Percentiles rank a stretch among this genome's conserved stretches.
These are phyloP conservation scores for Euphorbia peplus DNA, from an alignment of 345 rosid species.

Conservation along the genomic window DNA sequence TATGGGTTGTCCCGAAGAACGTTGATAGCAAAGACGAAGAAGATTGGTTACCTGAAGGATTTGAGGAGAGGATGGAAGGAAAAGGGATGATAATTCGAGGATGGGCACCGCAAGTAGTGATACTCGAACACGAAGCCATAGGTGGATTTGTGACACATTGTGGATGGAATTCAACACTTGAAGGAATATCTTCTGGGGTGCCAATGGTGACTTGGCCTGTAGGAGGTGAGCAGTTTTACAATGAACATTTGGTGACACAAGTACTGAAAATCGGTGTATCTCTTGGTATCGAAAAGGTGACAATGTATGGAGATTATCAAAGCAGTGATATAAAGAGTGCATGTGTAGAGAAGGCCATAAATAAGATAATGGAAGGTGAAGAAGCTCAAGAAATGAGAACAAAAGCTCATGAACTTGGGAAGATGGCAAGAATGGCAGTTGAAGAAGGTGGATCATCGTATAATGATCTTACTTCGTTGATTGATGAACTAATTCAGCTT, in stretches of 20 bases:
- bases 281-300: conserved; percentile 25
- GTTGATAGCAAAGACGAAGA: conserved; percentile 1
- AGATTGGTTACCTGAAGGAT: conserved; percentile 31
- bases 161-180: conserved; percentile 40
- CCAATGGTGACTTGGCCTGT: conserved; percentile 48
- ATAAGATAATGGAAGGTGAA: conserved; percentile 39
- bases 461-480: background rate
- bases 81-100: conserved; percentile 25
- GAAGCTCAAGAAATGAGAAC: conserved; percentile 34
- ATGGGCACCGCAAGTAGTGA: conserved; percentile 40
- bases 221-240: conserved; percentile 35
- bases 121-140: conserved; percentile 36
- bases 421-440: conserved; percentile 32
- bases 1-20: conserved; percentile 17
- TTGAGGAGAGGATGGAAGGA: conserved; percentile 20
- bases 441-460: conserved; percentile 2
- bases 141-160: conserved; percentile 44
- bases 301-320: too few relatives aligned
- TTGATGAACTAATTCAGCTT: background rate
- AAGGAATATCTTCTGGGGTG: conserved; percentile 30
- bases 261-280: conserved; percentile 27
- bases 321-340: conserved; percentile 15
- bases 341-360: conserved; percentile 39
- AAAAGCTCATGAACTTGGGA: conserved; percentile 15
- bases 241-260: conserved; percentile 32